Evolutionary conservation across 2,329 filamentous ascomycete species (phyloP).

Genomic region (Bipolaris cookei): DNA sequence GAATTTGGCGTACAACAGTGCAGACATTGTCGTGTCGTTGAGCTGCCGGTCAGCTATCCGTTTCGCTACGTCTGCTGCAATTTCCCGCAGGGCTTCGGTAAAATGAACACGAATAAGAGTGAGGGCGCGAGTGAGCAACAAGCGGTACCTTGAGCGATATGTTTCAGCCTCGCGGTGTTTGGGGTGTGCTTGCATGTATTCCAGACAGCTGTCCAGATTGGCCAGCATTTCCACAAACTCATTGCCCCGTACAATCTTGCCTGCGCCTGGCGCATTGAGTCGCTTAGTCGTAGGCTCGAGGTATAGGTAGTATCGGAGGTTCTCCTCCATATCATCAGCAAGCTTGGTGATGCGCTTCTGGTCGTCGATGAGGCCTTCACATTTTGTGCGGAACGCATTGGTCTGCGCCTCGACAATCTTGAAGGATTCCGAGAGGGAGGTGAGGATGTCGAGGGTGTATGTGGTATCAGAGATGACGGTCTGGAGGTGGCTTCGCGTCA

Average conservation of each 20-base stretch:
- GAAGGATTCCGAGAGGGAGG: slow-evolving; percentile 83
- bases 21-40: slow-evolving; percentile 74
- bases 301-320: slow-evolving; percentile 93
- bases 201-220: slow-evolving; percentile 87
- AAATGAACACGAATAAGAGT: slow-evolving; percentile 72
- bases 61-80: slow-evolving; percentile 66
- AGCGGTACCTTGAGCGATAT: slow-evolving; percentile 85
- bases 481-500: slow-evolving; percentile 83
- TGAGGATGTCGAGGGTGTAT: slow-evolving; percentile 75
- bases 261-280: slow-evolving; percentile 89
- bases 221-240: slow-evolving; percentile 87
- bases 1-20: slow-evolving; percentile 74
- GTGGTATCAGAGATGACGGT: slow-evolving; percentile 78
- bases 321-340: slow-evolving; percentile 83
- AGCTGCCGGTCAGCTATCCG: slow-evolving; percentile 70
- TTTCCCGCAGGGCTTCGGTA: slow-evolving; percentile 66
- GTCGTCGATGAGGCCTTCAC: slow-evolving; percentile 83
- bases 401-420: slow-evolving; percentile 87
- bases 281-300: slow-evolving; percentile 88
- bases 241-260: slow-evolving; percentile 80
- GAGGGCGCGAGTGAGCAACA: slow-evolving; percentile 74
- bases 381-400: slow-evolving; percentile 89
- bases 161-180: slow-evolving; percentile 85
- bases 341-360: slow-evolving; percentile 79
- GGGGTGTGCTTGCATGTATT: slow-evolving; percentile 87